Conservation (phyloP, 768 basidiomycete genomes). For the Amanita pseudoporphyria region DNA sequence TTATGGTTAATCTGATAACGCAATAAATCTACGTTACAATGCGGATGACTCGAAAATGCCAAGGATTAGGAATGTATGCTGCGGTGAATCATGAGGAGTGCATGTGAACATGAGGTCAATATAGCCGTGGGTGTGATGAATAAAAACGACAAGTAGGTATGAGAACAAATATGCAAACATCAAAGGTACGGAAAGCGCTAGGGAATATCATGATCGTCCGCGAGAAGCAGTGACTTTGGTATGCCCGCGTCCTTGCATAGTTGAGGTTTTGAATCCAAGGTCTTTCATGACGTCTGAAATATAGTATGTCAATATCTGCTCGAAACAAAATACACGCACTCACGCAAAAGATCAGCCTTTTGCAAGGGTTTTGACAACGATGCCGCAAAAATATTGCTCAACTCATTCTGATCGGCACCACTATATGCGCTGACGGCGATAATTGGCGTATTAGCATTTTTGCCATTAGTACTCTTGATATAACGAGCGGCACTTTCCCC, state of each 20-base stretch:
- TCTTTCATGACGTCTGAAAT: constrained; percentile 60
- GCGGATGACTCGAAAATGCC: constrained; percentile 16
- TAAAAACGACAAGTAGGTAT: constrained; percentile 9
- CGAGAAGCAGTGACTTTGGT: constrained; percentile 42
- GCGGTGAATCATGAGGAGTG: constrained; percentile 6
- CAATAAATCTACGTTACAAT: constrained; percentile 39
- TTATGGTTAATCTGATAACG: constrained; percentile 16
- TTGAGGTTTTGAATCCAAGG: constrained; percentile 85
- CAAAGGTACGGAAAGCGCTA: not conserved
- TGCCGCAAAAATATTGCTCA: constrained; percentile 65
- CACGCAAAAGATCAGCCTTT: constrained; percentile 72
- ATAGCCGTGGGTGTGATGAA: constrained; percentile 10
- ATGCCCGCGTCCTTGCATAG: constrained; percentile 46
- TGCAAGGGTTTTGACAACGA: constrained; percentile 85
- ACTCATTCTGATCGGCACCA: constrained; percentile 53
- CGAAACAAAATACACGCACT: constrained; percentile 9
- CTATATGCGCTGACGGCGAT: constrained; percentile 88
- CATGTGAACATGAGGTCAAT: constrained; percentile 12
- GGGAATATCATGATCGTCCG: not conserved
- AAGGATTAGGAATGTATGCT: constrained; percentile 7
- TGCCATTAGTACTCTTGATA: constrained; percentile 95
- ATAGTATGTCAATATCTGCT: constrained; percentile 1
- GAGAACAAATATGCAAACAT: constrained; percentile 6
- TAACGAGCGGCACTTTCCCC: constrained; percentile 96
- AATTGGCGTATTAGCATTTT: constrained; percentile 88